Evolutionary conservation across 352 stramenopile species (phyloP), one percentile per base, ranked within the genome.

Genomic region (Phytophthora citrophthora): DNA sequence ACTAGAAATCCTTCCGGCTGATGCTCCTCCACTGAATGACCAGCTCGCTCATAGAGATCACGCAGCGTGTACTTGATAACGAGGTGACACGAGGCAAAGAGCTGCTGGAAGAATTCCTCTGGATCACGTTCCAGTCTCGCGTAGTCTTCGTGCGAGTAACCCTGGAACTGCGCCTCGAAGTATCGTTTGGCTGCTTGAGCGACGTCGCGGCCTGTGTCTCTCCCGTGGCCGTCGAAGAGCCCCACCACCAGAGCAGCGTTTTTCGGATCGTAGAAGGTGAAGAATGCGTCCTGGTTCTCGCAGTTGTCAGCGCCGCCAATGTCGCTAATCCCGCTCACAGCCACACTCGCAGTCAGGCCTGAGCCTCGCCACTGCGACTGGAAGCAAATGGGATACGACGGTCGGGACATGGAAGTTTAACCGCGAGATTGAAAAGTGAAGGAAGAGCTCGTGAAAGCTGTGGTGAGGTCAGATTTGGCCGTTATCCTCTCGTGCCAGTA

Each of bases 271-370:
- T 69, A 63, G 39, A 84, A 85, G 24, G 85, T 75, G 62, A 97
- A 96, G 73, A 89, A 95, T 20, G 90, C 82, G 59, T 98, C 92
- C 73, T 98, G 92, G 68, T 98, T 98, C 62, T 86, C 71, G 24
- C 64, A 54, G 45, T 74, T 74, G 53, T 83, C 72, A n/a, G 68
- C 63, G 49, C 78, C 76, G 12, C 87, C 87, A 0, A 79, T 72
- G 57, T 91, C 75, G 11, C 76, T 89, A 56, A 86, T 59, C 23
- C 80, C 84, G 32, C 79, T 87, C 24, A 68, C 77, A 0, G 68
- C 72, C 23, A 82, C 62, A 18, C 38, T 57, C 44, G 52, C 60
- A 34, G 32, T 5, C 16, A 65, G 26, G 0, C 44, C 47, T 15
- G 54, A 61, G 23, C 18, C 49, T 44, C 31, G 12, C 53, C 36